Evolutionary conservation across 192 early-diverging fungal genomes (phyloP).

Genomic region (Thoreauomyces humboldtii): DNA sequence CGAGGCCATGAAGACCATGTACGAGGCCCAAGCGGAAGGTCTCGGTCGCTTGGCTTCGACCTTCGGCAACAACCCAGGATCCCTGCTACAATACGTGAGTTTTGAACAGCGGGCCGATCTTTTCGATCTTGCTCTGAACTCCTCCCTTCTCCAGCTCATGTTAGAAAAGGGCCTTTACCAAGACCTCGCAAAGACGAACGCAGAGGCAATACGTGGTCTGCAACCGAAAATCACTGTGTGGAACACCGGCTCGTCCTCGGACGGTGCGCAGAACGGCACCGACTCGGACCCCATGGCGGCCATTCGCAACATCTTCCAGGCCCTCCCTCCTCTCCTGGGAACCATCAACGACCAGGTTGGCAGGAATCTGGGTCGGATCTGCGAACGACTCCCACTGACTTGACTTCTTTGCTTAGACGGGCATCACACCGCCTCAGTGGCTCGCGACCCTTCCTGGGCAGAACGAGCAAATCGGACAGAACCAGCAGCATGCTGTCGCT

Average conservation of each 20-base stretch:
- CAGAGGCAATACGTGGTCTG: conserved; percentile 49
- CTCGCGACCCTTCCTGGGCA: neutral
- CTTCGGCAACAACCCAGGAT: neutral
- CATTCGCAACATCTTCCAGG: conserved; percentile 40
- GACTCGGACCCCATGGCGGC: conserved; percentile 4
- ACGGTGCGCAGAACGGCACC: conserved; percentile 1
- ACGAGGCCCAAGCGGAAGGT: conserved; percentile 48
- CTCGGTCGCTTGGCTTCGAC: conserved; percentile 17
- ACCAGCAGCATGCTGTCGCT: too few species aligned
- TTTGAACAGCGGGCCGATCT: conserved; percentile 16
- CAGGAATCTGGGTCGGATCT: too few species aligned
- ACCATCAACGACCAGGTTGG: conserved; percentile 52
- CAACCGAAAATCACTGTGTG: conserved; percentile 54
- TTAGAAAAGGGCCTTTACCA: conserved; percentile 46
- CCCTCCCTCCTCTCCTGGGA: conserved; percentile 42
- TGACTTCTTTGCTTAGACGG: too few species aligned
- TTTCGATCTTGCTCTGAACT: conserved; percentile 32
- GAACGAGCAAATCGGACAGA: too few species aligned
- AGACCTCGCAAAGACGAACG: conserved; percentile 49
- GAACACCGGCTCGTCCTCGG: conserved; percentile 56
- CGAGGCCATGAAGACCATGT: conserved; percentile 39
- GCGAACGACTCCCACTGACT: too few species aligned
- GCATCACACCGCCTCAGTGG: neutral
- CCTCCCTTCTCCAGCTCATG: conserved; percentile 52
- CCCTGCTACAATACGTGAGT: neutral